Base-by-base conservation (phyloP, 352 stramenopile genomes). In the Hyphochytrium catenoides region DNA sequence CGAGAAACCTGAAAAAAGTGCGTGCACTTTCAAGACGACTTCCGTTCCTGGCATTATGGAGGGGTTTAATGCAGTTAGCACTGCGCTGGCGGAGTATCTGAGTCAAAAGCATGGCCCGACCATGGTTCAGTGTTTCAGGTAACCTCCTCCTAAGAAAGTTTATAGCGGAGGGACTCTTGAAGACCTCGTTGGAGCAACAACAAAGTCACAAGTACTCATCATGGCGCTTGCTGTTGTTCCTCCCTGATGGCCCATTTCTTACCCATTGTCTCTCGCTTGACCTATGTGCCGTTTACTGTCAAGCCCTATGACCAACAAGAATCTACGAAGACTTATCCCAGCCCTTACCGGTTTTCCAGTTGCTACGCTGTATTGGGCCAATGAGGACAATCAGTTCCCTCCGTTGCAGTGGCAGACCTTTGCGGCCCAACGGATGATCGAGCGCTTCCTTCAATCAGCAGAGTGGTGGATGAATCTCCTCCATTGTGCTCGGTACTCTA, bases 391-490 rank as follows among this genome's bases (percentile, higher is more conserved):
- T 2, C 23, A 59, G 3, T 87, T 87, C 26, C 83, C 83, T 9
- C 60, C 84, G 16, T 55, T 98, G 4, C 91, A 87, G 37, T 97
- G 87, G 90, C 81, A 92, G 39, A 67, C 74, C 26, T 59, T 78
- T 4, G 61, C 84, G 30, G 54, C 56, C 19, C 56, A 78, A 39
- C 61, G 66, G 15, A 64, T 84, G 46, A 39, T 90, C 4, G 57
- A 62, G 15, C 53, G 72, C 11, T 65, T 62, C 25, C 57, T 84
- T 26, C 52, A 75, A 41, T 74, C 92, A 48, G 71, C 75, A 12
- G 48, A 65, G 19, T 93, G 82, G 49, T 74, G 93, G 19, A 59
- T 84, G 25, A 78, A 94, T 19, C 54, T 82, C n/a, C 46, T 88
- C 4, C 56, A 63, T 5, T 82, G 62, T 46, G 71, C 73, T 5